Evolutionary conservation across 768 basidiomycete genomes (phyloP).

Genomic region (Hirschioporus abietinus): DNA sequence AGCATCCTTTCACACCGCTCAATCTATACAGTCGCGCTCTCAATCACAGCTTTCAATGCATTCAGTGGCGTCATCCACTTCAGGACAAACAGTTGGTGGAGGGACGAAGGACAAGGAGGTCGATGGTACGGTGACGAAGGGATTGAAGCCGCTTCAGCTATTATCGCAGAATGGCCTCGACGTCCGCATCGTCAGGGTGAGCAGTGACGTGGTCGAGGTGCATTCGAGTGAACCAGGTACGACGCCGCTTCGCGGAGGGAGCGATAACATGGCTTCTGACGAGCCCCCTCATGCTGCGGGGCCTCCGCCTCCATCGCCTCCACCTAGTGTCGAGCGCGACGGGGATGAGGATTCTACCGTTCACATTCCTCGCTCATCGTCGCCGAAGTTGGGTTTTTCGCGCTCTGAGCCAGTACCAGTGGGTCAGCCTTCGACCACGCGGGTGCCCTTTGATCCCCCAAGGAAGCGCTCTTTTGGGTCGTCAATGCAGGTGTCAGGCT

Average conservation of each 20-base stretch:
- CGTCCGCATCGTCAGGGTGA: conserved; percentile 50
- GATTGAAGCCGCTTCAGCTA: conserved; percentile 15
- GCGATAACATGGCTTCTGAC: conserved; percentile 26
- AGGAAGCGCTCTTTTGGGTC: conserved; percentile 3
- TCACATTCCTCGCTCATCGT: conserved; percentile 27
- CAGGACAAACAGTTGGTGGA: conserved; percentile 26
- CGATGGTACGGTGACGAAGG: conserved; percentile 17
- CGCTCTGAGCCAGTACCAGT: conserved; percentile 17
- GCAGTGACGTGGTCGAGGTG: conserved; percentile 40
- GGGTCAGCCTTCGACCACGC: conserved; percentile 31
- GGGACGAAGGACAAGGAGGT: conserved; percentile 15
- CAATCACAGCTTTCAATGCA: conserved; percentile 20
- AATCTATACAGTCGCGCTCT: conserved; percentile 6
- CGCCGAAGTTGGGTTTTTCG: conserved; percentile 15
- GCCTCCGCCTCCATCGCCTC: conserved; percentile 56
- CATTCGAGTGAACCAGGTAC: conserved; percentile 31
- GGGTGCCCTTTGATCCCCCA: conserved; percentile 5
- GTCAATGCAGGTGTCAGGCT: not conserved
- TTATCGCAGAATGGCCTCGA: conserved; percentile 28
- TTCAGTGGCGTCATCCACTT: conserved; percentile 21
- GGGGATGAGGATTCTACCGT: conserved; percentile 17
- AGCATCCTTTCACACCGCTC: conserved; percentile 12
- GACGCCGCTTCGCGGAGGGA: conserved; percentile 30
- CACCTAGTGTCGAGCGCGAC: conserved; percentile 32
- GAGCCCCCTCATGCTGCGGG: conserved; percentile 33